A percentile compares a stretch with the other conserved stretches of the same genome.
Conservation (phyloP, 2,329 filamentous ascomycete genomes). For the Pleomassaria siparia region DNA sequence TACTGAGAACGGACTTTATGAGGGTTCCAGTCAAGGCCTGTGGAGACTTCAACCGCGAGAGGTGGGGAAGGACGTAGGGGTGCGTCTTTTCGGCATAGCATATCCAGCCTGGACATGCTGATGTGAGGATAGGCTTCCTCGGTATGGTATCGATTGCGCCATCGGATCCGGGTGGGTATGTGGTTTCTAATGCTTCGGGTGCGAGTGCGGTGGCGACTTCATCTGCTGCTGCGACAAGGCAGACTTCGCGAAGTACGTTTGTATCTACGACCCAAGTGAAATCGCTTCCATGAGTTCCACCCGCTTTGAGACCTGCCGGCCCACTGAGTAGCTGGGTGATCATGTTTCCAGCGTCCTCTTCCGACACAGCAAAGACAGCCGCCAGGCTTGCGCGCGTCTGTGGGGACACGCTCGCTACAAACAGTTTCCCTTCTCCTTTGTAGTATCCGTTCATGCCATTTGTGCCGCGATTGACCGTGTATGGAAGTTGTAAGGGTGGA, state of each 20-base stretch:
- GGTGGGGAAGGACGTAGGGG: constrained; percentile 85
- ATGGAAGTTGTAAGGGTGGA: constrained; percentile 45
- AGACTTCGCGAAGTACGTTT: constrained; percentile 77
- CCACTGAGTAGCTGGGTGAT: constrained; percentile 78
- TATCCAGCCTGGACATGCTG: constrained; percentile 95
- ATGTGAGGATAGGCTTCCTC: constrained; percentile 72
- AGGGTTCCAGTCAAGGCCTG: constrained; percentile 90
- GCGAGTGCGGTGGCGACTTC: constrained; percentile 46
- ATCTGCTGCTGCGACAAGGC: constrained; percentile 64
- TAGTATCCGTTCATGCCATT: constrained; percentile 17
- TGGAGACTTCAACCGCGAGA: constrained; percentile 89
- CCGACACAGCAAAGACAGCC: constrained; percentile 75
- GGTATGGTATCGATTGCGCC: constrained; percentile 48
- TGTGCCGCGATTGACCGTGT: constrained; percentile 31
- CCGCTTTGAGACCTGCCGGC: constrained; percentile 65
- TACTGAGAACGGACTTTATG: constrained; percentile 81
- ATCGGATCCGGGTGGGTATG: constrained; percentile 29
- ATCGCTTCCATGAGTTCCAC: constrained; percentile 71
- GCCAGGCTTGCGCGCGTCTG: constrained; percentile 89
- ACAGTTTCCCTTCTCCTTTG: constrained; percentile 65
- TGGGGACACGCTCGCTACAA: constrained; percentile 89
- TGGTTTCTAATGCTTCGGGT: constrained; percentile 23
- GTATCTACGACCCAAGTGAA: constrained; percentile 94
- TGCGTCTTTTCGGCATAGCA: constrained; percentile 99
- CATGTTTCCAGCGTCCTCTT: constrained; percentile 76